These are phyloP conservation scores for Cutaneotrichosporon cutaneum DNA, from an alignment of 1,284 basidiomycete genomes.

Conservation along the genomic window DNA sequence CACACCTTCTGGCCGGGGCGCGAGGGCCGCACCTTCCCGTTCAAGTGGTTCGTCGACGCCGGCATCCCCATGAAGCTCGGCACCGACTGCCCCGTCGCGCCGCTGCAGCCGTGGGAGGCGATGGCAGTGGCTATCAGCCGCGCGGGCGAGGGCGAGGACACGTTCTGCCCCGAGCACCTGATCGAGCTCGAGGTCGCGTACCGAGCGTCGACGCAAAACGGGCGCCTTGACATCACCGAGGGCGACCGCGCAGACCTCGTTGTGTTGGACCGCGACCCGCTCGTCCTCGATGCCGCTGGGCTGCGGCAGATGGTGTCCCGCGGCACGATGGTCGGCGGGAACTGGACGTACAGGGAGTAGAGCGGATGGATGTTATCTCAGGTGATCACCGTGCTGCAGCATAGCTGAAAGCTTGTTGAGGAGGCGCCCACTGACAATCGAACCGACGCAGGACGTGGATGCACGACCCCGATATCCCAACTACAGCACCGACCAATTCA, in stretches of 20 bases:
- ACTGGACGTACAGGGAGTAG: constrained; percentile 31
- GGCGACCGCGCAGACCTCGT: constrained; percentile 39
- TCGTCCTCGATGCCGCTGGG: constrained; percentile 30
- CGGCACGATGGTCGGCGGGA: constrained; percentile 44
- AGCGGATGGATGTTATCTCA: background rate
- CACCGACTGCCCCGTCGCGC: constrained; percentile 43
- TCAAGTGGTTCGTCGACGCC: constrained; percentile 33
- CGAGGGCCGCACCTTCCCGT: constrained; percentile 40
- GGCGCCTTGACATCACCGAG: constrained; percentile 3
- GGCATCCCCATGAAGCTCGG: constrained; percentile 41
- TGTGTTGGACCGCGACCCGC: constrained; percentile 33
- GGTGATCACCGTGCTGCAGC: no score
- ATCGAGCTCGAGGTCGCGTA: constrained; percentile 31
- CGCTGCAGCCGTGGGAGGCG: constrained; percentile 44
- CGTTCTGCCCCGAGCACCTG: constrained; percentile 29
- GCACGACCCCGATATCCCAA: no score
- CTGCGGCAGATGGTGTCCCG: constrained; percentile 34
- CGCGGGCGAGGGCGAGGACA: constrained; percentile 9
- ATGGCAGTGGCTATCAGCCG: constrained; percentile 40
- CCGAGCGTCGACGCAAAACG: constrained; percentile 23
- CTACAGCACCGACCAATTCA: no score
- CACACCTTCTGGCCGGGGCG: constrained; percentile 42
- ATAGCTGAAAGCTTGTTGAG: no score
- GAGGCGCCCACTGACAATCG: no score
- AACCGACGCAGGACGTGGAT: no score